phyloP scores from a whole-genome alignment of 352 stramenopile genomes.

The Phytopythium ostracodes region DNA sequence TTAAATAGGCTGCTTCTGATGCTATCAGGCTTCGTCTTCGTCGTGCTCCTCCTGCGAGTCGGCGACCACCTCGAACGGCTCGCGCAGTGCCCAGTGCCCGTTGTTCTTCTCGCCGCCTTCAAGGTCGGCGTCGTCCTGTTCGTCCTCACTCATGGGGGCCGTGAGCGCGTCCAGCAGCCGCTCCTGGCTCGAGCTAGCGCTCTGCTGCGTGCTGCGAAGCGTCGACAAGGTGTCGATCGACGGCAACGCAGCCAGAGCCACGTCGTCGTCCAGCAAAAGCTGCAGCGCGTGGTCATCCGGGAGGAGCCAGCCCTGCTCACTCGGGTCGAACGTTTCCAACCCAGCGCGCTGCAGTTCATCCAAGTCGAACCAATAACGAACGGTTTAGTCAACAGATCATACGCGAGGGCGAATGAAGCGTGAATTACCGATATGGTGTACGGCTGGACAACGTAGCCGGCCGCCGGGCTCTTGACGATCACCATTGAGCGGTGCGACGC shows the following conservation, averaged over 20 bases:
- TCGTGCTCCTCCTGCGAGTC: slow-evolving; percentile 64
- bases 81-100: slow-evolving; percentile 7
- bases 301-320: slow-evolving; percentile 33
- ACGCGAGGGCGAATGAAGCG: background rate
- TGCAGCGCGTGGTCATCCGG: slow-evolving; percentile 49
- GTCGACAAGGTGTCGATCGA: slow-evolving; percentile 38
- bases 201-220: slow-evolving; percentile 60
- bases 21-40: slow-evolving; percentile 17
- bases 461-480: slow-evolving; percentile 59
- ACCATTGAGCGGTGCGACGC: slow-evolving; percentile 40
- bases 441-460: slow-evolving; percentile 54
- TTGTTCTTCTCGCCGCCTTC: slow-evolving; percentile 12
- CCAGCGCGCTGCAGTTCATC: slow-evolving; percentile 1
- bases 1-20: slow-evolving; percentile 17
- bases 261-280: slow-evolving; percentile 12
- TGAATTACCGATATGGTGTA: slow-evolving; percentile 50
- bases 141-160: slow-evolving; percentile 10
- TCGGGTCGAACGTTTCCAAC: slow-evolving; percentile 3
- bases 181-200: slow-evolving; percentile 19
- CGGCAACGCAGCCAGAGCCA: slow-evolving; percentile 37
- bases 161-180: slow-evolving; percentile 15
- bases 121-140: too few species aligned
- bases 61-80: slow-evolving; percentile 51
- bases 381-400: background rate
- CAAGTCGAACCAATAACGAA: background rate